These are phyloP conservation scores for Ustilago loliicola DNA, from an alignment of 1,284 basidiomycete species.

Conservation along the genomic window DNA sequence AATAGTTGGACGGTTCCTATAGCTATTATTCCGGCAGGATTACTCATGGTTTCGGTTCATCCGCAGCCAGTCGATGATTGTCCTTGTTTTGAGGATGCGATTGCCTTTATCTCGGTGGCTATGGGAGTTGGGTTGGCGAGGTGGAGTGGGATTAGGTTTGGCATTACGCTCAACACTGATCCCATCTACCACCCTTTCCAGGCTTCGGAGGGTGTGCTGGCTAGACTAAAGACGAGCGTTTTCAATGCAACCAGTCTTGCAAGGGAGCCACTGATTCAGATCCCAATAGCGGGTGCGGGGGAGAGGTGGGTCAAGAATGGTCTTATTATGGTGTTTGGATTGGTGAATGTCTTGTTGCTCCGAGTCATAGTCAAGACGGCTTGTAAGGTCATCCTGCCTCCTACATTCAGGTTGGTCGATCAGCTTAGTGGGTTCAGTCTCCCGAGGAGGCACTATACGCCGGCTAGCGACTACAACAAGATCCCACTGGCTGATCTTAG, in stretches of 20 bases:
- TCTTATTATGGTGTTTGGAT: slow-evolving; percentile 74
- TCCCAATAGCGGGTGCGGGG: slow-evolving; percentile 19
- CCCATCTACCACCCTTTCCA: slow-evolving; percentile 34
- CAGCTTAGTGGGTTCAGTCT: slow-evolving; percentile 58
- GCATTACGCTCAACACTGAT: slow-evolving; percentile 29
- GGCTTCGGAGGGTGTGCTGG: slow-evolving; percentile 6
- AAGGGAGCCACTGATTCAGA: slow-evolving; percentile 30
- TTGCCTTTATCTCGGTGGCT: slow-evolving; percentile 88
- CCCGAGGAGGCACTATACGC: slow-evolving; percentile 60
- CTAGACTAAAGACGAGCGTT: not conserved
- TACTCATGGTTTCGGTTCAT: slow-evolving; percentile 84
- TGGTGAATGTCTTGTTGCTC: slow-evolving; percentile 81
- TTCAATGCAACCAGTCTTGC: not conserved
- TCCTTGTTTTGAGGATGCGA: slow-evolving; percentile 97
- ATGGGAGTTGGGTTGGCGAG: slow-evolving; percentile 81
- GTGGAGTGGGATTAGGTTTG: slow-evolving; percentile 73
- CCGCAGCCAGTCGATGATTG: slow-evolving; percentile 90
- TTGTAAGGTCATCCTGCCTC: slow-evolving; percentile 57
- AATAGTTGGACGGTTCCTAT: slow-evolving; percentile 76
- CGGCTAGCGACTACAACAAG: slow-evolving; percentile 56
- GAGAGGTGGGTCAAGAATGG: slow-evolving; percentile 29
- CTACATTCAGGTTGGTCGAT: slow-evolving; percentile 54
- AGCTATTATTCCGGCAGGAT: slow-evolving; percentile 77
- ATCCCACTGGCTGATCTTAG: slow-evolving; percentile 49
- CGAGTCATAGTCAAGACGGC: slow-evolving; percentile 75